Evolutionary conservation across 108 stramenopile species (phyloP).

Genomic region (Parietichytrium sp.): DNA sequence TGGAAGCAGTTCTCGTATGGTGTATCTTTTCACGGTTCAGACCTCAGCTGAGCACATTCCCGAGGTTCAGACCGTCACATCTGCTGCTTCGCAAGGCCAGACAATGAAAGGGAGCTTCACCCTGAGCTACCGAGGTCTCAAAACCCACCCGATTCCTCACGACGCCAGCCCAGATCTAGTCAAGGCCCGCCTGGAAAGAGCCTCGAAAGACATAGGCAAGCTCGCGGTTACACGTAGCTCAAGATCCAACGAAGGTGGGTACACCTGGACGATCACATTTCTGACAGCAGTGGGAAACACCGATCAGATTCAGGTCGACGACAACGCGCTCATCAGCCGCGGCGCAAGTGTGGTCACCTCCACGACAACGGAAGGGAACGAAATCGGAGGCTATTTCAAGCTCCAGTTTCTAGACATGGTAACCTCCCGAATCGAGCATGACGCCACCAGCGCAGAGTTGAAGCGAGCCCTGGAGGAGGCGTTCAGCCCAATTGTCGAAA

Average conservation of each 20-base stretch:
- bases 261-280: conserved; percentile 59
- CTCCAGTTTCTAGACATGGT: conserved; percentile 60
- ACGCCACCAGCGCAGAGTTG: conserved; percentile 39
- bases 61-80: conserved; percentile 54
- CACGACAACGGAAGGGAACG: conserved; percentile 64
- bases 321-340: conserved; percentile 56
- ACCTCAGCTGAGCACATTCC: conserved; percentile 46
- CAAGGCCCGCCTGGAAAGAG: conserved; percentile 46
- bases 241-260: conserved; percentile 39
- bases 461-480: conserved; percentile 40
- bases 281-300: conserved; percentile 50
- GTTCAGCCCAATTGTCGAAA: not conserved
- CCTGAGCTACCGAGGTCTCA: not conserved
- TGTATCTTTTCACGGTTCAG: conserved; percentile 47
- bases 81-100: conserved; percentile 20
- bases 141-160: conserved; percentile 53
- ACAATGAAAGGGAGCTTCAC: conserved; percentile 35
- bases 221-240: not conserved
- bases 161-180: conserved; percentile 43
- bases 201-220: conserved; percentile 38
- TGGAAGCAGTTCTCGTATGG: conserved; percentile 48
- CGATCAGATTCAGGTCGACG: conserved; percentile 41
- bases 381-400: conserved; percentile 66
- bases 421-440: conserved; percentile 40
- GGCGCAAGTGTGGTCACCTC: conserved; percentile 55